Base-by-base conservation (phyloP, 179 eudicot species). In the Carnegiea gigantea region DNA sequence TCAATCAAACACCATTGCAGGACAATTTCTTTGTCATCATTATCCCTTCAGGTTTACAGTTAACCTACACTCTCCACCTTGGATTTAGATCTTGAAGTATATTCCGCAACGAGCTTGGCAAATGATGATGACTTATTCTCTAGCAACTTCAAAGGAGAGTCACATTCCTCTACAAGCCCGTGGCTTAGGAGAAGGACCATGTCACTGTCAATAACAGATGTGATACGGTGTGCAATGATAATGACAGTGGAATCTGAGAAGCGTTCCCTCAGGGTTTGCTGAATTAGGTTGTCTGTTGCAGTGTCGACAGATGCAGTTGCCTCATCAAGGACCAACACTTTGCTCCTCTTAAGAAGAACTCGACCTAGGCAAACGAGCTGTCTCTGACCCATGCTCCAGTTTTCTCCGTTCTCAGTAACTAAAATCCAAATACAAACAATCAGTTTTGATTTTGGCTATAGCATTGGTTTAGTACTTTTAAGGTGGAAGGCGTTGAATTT, bases 51-150 rank as follows among this genome's bases (percentile, higher is more conserved):
- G 0, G 21, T 9, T 54, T 6, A 26, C 24, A 43, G 3, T 24
- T 57, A 38, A 15, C 5, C 26, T 73, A 38, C 54, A 13, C 46
- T 40, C 60, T 73, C 33, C 0, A 8, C 28, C 59, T 76, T 89
- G 70, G 91, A 88, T 82, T 79, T 89, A 9, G 95, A 90, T 72
- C 97, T 90, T 78, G 85, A 80, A 57, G 92, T 87, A 79, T 95
- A 93, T 79, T 95, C 97, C 5, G 98, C 93, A 13, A 95, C 98
- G 1, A 95, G 95, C 89, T 90, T 90, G 0, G 99, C 83, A 79
- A 95, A 95, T 0, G 89, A 89, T 4, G 98, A 93, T 0, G 94
- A 91, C 85, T 89, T 90, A 48, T 95, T 86, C 54, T 93, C 93
- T 1, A 95, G 89, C 90, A 93, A 84, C 80, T 83, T 93, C 75